These are phyloP conservation scores for Kwoniella heveanensis DNA, from an alignment of 768 basidiomycete species.

Conservation along the genomic window DNA sequence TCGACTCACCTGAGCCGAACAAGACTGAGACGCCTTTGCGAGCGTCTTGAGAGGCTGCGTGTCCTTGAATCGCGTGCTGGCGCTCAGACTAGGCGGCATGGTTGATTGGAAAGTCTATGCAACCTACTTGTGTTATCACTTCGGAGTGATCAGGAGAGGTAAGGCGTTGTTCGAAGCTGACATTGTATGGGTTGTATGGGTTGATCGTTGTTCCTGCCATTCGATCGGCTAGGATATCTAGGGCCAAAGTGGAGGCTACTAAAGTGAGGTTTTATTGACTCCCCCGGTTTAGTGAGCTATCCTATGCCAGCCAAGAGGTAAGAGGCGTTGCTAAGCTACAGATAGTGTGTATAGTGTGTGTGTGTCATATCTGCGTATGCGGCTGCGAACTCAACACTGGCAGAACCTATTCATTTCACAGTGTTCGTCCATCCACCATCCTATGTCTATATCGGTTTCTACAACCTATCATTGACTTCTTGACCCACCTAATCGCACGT, in stretches of 20 bases:
- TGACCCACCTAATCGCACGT: too few relatives aligned
- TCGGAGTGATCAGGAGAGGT: too few relatives aligned
- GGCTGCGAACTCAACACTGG: neutral
- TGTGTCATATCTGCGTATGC: neutral
- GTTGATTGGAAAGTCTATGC: too few relatives aligned
- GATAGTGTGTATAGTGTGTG: neutral
- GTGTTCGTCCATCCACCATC: neutral
- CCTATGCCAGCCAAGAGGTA: too few relatives aligned
- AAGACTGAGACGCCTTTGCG: conserved; percentile 47
- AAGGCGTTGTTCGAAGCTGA: too few relatives aligned
- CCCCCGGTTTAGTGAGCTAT: neutral
- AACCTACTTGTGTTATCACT: too few relatives aligned
- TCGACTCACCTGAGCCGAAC: conserved; percentile 45
- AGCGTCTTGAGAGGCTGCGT: conserved; percentile 47
- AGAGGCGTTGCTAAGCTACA: neutral
- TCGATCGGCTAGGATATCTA: too few relatives aligned
- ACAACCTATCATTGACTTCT: too few relatives aligned
- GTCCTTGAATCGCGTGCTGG: conserved; percentile 42
- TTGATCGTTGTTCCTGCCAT: too few relatives aligned
- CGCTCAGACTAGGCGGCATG: too few relatives aligned
- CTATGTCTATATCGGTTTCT: too few relatives aligned
- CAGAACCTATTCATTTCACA: neutral
- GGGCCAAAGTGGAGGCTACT: neutral
- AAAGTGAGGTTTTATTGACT: neutral
- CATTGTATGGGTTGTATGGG: too few relatives aligned